Evolutionary conservation across 2,329 filamentous ascomycete species (phyloP).

Genomic region (Calonectria crousiana): DNA sequence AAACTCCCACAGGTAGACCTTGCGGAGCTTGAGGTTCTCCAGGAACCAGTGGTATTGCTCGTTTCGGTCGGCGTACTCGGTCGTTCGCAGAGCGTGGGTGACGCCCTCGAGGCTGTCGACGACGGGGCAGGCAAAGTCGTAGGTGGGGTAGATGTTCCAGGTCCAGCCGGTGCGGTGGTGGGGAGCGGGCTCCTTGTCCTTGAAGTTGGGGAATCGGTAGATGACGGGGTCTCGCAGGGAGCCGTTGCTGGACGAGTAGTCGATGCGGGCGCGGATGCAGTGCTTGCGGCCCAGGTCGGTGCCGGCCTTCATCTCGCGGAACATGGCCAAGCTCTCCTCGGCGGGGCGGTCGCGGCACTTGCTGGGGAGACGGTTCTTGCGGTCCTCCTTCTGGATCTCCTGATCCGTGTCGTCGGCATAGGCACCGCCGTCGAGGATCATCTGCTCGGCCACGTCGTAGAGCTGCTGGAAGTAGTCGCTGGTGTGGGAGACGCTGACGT

Average conservation of each 20-base stretch:
- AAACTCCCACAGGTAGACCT: slow-evolving; percentile 89
- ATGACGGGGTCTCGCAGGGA: slow-evolving; percentile 97
- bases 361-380: slow-evolving; percentile 86
- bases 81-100: slow-evolving; percentile 85
- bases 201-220: slow-evolving; percentile 85
- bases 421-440: slow-evolving; percentile 88
- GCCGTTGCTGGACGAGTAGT: slow-evolving; percentile 92
- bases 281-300: slow-evolving; percentile 83
- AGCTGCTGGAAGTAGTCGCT: slow-evolving; percentile 96
- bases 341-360: slow-evolving; percentile 81
- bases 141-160: slow-evolving; percentile 91
- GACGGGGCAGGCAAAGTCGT: slow-evolving; percentile 87
- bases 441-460: slow-evolving; percentile 84
- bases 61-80: slow-evolving; percentile 89
- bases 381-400: slow-evolving; percentile 87
- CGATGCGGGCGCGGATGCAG: slow-evolving; percentile 96
- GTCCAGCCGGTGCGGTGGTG: slow-evolving; percentile 84
- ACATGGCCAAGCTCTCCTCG: slow-evolving; percentile 87
- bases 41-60: slow-evolving; percentile 90
- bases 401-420: slow-evolving; percentile 96
- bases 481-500: slow-evolving; percentile 88
- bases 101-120: slow-evolving; percentile 86
- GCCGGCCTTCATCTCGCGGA: slow-evolving; percentile 93
- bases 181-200: slow-evolving; percentile 54
- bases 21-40: slow-evolving; percentile 77